phyloP scores from a whole-genome alignment of 352 stramenopile species.

The Globisporangium viniferum region DNA sequence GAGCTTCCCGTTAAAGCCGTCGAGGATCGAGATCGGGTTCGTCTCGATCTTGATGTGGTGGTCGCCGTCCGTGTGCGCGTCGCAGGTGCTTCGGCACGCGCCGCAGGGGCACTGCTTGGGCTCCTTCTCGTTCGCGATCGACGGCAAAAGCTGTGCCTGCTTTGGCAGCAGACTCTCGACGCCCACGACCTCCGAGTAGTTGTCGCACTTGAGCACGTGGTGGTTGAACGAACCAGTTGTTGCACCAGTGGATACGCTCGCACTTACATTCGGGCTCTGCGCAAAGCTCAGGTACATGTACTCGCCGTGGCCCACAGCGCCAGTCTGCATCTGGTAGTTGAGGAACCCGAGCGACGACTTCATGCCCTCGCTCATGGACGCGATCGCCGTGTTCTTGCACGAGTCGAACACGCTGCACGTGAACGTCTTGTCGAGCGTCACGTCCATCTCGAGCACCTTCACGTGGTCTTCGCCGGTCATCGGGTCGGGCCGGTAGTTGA shows the following conservation, averaged over 20 bases:
- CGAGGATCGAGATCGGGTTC: conserved; percentile 66
- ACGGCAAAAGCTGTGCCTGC: conserved; percentile 65
- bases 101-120: conserved; percentile 77
- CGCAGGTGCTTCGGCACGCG: conserved; percentile 64
- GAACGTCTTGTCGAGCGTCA: conserved; percentile 65
- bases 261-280: conserved; percentile 17
- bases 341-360: conserved; percentile 86
- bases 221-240: conserved; percentile 40
- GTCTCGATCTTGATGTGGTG: conserved; percentile 49
- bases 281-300: conserved; percentile 81
- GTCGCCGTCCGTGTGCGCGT: conserved; percentile 30
- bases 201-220: conserved; percentile 64
- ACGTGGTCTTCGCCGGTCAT: conserved; percentile 74
- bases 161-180: conserved; percentile 40
- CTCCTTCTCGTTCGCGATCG: conserved; percentile 44
- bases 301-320: conserved; percentile 84
- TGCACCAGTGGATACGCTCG: no score
- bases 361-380: conserved; percentile 63
- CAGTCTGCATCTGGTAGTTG: conserved; percentile 88
- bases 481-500: conserved; percentile 60
- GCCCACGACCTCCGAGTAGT: conserved; percentile 64
- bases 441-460: conserved; percentile 78
- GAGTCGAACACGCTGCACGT: conserved; percentile 82
- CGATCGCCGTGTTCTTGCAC: conserved; percentile 84
- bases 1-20: conserved; percentile 61